Percentiles rank a stretch among this genome's conserved stretches.
Conservation (phyloP, 2,329 filamentous ascomycete species). For the Aureobasidium sp. region DNA sequence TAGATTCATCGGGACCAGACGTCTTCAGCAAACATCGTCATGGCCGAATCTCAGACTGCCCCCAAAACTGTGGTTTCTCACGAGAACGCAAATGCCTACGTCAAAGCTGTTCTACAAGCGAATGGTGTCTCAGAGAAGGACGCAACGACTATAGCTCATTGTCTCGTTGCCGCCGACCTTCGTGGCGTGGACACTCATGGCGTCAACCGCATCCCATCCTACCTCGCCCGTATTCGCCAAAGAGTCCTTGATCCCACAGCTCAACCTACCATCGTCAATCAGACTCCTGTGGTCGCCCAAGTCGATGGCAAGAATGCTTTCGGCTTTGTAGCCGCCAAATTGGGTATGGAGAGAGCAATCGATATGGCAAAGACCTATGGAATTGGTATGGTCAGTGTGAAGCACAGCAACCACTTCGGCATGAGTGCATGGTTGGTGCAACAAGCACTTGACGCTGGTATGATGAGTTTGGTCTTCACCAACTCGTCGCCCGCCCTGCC, state of each 20-base stretch:
- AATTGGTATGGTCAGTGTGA: conserved; percentile 67
- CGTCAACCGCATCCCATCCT: conserved; percentile 67
- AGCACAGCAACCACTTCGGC: conserved; percentile 71
- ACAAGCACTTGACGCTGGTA: conserved; percentile 60
- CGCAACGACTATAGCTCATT: conserved; percentile 54
- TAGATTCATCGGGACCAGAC: neutral
- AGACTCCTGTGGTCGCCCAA: conserved; percentile 63
- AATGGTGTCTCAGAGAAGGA: conserved; percentile 53
- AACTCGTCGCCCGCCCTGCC: conserved; percentile 61
- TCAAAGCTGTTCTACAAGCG: conserved; percentile 48
- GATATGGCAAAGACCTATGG: conserved; percentile 57
- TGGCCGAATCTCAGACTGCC: conserved; percentile 41
- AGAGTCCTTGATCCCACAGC: conserved; percentile 57
- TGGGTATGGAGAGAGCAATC: conserved; percentile 59
- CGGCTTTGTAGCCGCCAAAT: conserved; percentile 60
- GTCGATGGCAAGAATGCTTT: conserved; percentile 63
- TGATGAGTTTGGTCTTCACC: conserved; percentile 52
- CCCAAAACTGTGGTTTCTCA: conserved; percentile 32
- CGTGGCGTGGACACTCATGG: conserved; percentile 72
- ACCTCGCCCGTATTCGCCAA: conserved; percentile 63
- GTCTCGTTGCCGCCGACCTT: conserved; percentile 64
- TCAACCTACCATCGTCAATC: conserved; percentile 48
- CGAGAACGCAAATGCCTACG: conserved; percentile 33
- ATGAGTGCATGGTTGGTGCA: conserved; percentile 74
- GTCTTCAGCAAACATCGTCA: neutral